Base-by-base conservation (phyloP, 768 basidiomycete genomes). In the Boletus insuetus region DNA sequence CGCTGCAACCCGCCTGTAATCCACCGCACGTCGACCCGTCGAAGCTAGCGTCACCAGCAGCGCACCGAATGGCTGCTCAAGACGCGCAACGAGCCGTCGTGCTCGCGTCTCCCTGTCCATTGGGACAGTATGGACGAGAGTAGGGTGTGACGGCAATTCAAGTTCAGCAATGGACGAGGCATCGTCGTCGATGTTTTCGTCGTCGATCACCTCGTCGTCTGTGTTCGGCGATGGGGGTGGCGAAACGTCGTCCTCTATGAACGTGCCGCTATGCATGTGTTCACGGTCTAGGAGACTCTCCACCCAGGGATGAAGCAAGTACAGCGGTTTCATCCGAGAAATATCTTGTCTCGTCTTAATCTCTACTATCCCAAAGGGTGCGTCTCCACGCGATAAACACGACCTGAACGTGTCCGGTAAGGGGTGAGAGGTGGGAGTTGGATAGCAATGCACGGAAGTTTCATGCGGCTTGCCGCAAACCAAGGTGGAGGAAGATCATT, bases 401-500 rank as follows among this genome's bases (percentile, higher is more conserved):
- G 43, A 10, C 24, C 16, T 16, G 24, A 10, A 29, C 4, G 3
- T 3, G 38, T 37, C 19, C 26, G 16, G 3, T 9, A 13, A 1
- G 10, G 17, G 0, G 19, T 6, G 3, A 56, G 24, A 9, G 51
- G 11, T 1, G 45, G 26, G 34, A 54, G 55, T 20, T 46, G 12
- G 26, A 56, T 54, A 17, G 40, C n/a, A 4, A 54, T 43, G 7
- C 55, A 56, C 1, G 52, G 34, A n/a, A 55, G 52, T 13, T 17
- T 54, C 46, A 54, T 42, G 14, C 53, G 55, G 31, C 22, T 55
- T 1, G 11, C 55, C n/a, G 46, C 19, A 6, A 54, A 55, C 34
- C 20, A 24, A 14, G 40, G 40, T 13, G 40, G 6, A 1, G 32
- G 4, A 10, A 56, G 53, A 3, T 42, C 16, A n/a, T 24, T 32